Base-by-base conservation (phyloP, 306 rosid genomes). In the Fragaria nilgerrensis region DNA sequence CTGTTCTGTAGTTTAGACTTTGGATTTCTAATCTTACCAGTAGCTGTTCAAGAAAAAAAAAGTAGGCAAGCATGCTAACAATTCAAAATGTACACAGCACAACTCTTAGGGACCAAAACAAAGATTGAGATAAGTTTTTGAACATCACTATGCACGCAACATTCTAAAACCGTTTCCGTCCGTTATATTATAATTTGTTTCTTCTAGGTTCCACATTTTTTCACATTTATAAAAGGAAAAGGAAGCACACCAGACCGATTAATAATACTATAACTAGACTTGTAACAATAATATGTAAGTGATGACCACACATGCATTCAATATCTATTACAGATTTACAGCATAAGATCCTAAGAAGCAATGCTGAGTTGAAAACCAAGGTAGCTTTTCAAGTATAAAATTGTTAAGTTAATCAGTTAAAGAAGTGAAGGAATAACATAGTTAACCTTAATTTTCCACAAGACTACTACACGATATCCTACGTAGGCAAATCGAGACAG, bases 101-200 rank as follows among this genome's bases (percentile, higher is more conserved):
- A 36, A 15, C 73, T 52, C 65, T 41, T 56, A 73, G 64, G 20
- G 53, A 77, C 68, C 45, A 74, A 76, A 65, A 72, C 47, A 59
- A 39, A 64, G 71, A 82, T 22, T 74, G 55, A 50, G 56, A 59
- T 69, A 70, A 36, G 61, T 66, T 69, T 16, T 23, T 48, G 36
- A 74, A 70, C 65, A 73, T 79, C 59, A 7, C 52, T 3, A 25
- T 64, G 45, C 71, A 78, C 58, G 36, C 43, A 78, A 72, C 44
- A 44, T 17, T 56, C 15, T 61, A 16, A 62, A 10, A 2, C 44
- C 9, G 0, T 1, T n/a, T 49, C 72, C 48, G 52, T 17, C 56
- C 3, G 14, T 79, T 62, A 9, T 58, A 39, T 29, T 50, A 37
- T 50, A 45, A 63, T 48, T 36, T 5, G 9, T 7, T 11, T 13